These are phyloP conservation scores for Vicia sativa DNA, from an alignment of 306 rosid genomes.

Conservation along the genomic window DNA sequence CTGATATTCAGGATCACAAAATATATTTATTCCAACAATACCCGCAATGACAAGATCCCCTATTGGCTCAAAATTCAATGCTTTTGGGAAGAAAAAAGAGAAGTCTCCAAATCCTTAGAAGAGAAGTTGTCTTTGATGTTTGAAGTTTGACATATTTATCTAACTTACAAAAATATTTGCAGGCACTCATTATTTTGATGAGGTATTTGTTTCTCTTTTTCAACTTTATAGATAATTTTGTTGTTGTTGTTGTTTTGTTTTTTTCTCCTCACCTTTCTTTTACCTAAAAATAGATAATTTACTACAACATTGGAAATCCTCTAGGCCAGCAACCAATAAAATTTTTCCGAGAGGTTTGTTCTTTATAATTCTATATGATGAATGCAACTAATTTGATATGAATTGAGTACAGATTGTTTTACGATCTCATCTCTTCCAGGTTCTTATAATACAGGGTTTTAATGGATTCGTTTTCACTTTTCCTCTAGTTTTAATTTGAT, in stretches of 20 bases:
- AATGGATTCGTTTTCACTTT: no score
- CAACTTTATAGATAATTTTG: background rate
- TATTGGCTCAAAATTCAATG: no score
- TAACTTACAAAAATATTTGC: conserved; percentile 65
- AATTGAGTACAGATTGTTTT: conserved; percentile 12
- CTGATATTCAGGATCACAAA: no score
- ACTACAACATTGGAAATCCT: conserved; percentile 96
- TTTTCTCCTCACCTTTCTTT: conserved; percentile 30
- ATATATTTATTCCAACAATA: no score
- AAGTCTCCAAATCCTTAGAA: no score
- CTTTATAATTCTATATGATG: conserved; percentile 34
- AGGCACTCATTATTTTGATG: conserved; percentile 80
- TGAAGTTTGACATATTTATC: background rate
- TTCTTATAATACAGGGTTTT: no score
- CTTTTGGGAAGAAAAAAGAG: no score
- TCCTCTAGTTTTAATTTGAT: no score
- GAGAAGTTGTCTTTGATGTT: background rate
- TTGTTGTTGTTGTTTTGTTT: background rate
- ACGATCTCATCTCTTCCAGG: conserved; percentile 51
- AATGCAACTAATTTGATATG: conserved; percentile 6
- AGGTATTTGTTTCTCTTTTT: conserved; percentile 59
- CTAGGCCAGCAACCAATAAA: conserved; percentile 85
- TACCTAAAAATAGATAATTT: conserved; percentile 61
- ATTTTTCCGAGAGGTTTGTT: conserved; percentile 90
- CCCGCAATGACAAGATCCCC: no score